Evolutionary conservation across 805 yeast genomes (phyloP), one percentile per base, ranked within the genome.

Genomic region (Cyberlindnera americana): DNA sequence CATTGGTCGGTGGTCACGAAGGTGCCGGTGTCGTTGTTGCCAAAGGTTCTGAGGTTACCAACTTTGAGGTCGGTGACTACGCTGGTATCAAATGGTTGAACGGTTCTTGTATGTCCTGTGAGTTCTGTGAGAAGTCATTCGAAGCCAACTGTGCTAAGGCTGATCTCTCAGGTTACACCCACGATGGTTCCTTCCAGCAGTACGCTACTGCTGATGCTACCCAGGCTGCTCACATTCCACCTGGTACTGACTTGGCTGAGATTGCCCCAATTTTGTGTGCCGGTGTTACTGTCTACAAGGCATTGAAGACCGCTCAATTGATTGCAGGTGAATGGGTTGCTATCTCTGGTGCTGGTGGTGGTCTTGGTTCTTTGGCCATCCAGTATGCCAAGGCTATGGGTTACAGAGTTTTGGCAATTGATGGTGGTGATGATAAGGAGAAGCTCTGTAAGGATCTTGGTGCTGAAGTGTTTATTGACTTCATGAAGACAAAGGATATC

Each of bases 361-460:
- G 91, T 58, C 73, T 83, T 62, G 91, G 90, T 57, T 69, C 86
- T 28, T 65, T 83, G 49, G 88, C 87, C 40, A 69, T 82, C 53
- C 89, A 83, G 66, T 83, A 80, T 65, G 89, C 86, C 47, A 72
- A 64, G 52, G 87, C 86, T 46, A 75, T 81, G 83, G 91, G 90
- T 55, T 69, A 68, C 64, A 74, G 75, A 69, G 85, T 81, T 33
- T 52, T 82, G 26, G 88, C 76, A 50, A 80, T 83, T 51, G 90
- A 83, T 58, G 86, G 85, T 62, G 87, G 87, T 65, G 83, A 61
- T 12, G 87, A 74, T 33, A 82, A 83, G 66, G 77, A 69, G 44
- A 65, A 61, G 29, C 63, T 78, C 46, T 71, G 71, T 61, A 66
- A 69, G 57, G 53, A 60, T 10, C 66, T 80, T 44, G 88, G 87